These are phyloP conservation scores for Aphelidium insulamus DNA, from an alignment of 371 early-diverging fungal species.

Conservation along the genomic window DNA sequence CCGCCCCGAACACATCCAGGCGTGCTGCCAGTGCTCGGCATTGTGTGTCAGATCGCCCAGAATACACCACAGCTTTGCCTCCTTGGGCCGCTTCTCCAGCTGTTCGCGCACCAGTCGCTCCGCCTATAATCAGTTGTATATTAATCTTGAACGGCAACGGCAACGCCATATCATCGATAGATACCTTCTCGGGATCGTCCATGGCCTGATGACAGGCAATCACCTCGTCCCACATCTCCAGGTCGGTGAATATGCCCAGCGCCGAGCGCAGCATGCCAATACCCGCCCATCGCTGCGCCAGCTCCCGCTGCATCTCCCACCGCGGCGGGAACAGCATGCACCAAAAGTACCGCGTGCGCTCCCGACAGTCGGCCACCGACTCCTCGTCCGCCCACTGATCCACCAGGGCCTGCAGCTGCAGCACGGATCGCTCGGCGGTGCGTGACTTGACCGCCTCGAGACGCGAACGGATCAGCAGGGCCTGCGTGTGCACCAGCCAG, in stretches of 20 bases:
- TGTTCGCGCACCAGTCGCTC: conserved; percentile 38
- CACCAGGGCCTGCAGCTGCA: conserved; percentile 83
- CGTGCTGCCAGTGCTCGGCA: conserved; percentile 49
- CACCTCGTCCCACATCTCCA: conserved; percentile 85
- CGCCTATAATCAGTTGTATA: conserved; percentile 16
- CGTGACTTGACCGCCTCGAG: conserved; percentile 65
- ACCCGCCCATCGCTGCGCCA: conserved; percentile 56
- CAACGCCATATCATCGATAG: background rate
- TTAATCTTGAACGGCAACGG: background rate
- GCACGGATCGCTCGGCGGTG: conserved; percentile 68
- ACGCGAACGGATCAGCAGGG: conserved; percentile 60
- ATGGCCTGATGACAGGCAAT: conserved; percentile 61
- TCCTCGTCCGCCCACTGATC: conserved; percentile 64
- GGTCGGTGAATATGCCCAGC: conserved; percentile 69
- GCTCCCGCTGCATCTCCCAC: conserved; percentile 85
- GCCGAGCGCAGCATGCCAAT: conserved; percentile 74
- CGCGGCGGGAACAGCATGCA: conserved; percentile 56
- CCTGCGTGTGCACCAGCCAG: conserved; percentile 93
- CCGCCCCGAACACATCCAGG: conserved; percentile 65
- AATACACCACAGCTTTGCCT: conserved; percentile 64
- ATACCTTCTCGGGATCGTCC: conserved; percentile 40
- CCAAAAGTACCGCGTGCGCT: conserved; percentile 58
- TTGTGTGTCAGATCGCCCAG: conserved; percentile 68
- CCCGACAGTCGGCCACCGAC: conserved; percentile 41
- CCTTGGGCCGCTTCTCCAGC: conserved; percentile 33